phyloP scores from a whole-genome alignment of 1,139 yeast genomes.

The Candida freyschussii region DNA sequence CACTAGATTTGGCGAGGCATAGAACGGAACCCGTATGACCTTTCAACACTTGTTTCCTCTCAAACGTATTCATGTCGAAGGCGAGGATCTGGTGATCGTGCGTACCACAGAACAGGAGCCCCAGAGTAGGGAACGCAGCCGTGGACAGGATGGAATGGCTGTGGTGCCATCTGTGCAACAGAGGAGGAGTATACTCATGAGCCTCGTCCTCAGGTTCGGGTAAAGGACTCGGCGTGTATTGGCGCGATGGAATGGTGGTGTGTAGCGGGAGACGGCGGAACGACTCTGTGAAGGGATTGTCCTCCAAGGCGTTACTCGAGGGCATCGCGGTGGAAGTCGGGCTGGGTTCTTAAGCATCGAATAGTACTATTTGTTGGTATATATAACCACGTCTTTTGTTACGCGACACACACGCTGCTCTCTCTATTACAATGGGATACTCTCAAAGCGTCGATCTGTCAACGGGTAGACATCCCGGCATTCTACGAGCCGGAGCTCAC shows the following conservation, averaged over 20 bases:
- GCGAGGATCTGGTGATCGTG: constrained; percentile 81
- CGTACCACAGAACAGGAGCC: constrained; percentile 82
- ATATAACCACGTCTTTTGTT: not conserved
- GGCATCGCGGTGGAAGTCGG: constrained; percentile 6
- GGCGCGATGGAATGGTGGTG: constrained; percentile 8
- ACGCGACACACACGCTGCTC: not conserved
- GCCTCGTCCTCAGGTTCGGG: constrained; percentile 1
- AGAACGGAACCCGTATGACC: constrained; percentile 75
- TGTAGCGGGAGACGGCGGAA: constrained; percentile 11
- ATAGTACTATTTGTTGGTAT: not conserved
- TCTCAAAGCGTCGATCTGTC: constrained; percentile 15
- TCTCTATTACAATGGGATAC: constrained; percentile 1
- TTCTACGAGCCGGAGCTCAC: constrained; percentile 34
- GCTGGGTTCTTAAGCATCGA: not conserved
- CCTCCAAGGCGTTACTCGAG: constrained; percentile 8
- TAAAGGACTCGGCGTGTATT: constrained; percentile 11
- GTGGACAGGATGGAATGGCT: constrained; percentile 74
- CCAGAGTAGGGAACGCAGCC: constrained; percentile 55
- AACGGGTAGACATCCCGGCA: constrained; percentile 28
- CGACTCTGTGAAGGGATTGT: constrained; percentile 6
- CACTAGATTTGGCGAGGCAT: constrained; percentile 54
- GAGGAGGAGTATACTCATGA: constrained; percentile 17
- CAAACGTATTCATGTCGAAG: constrained; percentile 63
- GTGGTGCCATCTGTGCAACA: constrained; percentile 74
- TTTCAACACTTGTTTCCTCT: constrained; percentile 37